Evolutionary conservation across 495 filamentous ascomycete genomes (phyloP).

Genomic region (Rostrohypoxylon terebratum): DNA sequence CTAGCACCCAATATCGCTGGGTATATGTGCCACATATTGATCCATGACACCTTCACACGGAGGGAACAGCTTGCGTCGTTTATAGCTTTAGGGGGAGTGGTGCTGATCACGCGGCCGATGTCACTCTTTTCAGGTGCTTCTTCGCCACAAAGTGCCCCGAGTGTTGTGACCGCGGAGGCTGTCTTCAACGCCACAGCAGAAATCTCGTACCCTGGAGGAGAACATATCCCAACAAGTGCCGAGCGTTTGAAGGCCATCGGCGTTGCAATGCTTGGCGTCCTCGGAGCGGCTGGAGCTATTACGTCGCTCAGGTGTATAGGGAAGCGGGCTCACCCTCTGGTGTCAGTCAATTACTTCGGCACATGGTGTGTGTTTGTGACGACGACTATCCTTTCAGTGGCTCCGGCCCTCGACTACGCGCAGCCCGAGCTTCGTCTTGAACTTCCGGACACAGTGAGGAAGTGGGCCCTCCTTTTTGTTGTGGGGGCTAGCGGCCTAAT

Average conservation of each 20-base stretch:
- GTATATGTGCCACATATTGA: conserved; percentile 81
- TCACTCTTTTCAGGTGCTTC: conserved; percentile 61
- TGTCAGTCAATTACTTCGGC: conserved; percentile 89
- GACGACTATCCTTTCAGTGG: conserved; percentile 64
- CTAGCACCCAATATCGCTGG: conserved; percentile 84
- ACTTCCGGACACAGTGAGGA: conserved; percentile 68
- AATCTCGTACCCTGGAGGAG: conserved; percentile 32
- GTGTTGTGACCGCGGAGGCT: conserved; percentile 40
- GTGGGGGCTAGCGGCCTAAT: conserved; percentile 82
- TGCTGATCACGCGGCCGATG: conserved; percentile 83
- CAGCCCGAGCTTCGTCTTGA: conserved; percentile 69
- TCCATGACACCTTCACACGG: conserved; percentile 81
- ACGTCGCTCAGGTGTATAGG: conserved; percentile 89
- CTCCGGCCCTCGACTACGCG: conserved; percentile 57
- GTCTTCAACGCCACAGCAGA: conserved; percentile 42
- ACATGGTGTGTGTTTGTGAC: conserved; percentile 75
- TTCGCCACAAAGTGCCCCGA: conserved; percentile 6
- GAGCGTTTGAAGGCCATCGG: conserved; percentile 80
- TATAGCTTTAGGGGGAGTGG: conserved; percentile 81
- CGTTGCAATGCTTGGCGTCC: conserved; percentile 80
- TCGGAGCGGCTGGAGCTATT: conserved; percentile 81
- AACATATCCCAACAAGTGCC: conserved; percentile 46
- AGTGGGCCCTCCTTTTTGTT: conserved; percentile 78
- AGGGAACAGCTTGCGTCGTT: conserved; percentile 81
- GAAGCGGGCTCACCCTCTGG: conserved; percentile 81